Base-by-base conservation (phyloP, 1,139 yeast species). In the Hemisphaericaspora xylanilytica region DNA sequence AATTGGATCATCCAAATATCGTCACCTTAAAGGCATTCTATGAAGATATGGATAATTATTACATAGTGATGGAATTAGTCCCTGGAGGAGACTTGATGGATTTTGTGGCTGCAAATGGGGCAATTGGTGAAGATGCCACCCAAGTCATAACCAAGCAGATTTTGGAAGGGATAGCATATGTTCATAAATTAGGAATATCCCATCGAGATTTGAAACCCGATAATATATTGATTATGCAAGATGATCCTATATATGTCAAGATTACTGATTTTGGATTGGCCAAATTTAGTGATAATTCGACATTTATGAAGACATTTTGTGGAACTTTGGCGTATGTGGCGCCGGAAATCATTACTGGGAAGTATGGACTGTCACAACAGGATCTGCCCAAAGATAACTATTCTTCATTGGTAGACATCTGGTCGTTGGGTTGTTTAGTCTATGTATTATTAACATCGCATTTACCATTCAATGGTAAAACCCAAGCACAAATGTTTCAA, bases 81-180 rank as follows among this genome's bases (percentile, higher is more conserved):
- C 83, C 95, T 1, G 97, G 97, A 8, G 98, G 98, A n/a, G 98
- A 92, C 59, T 67, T 92, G 43, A 92, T 92, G 98, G 97, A 81
- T 63, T 89, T 87, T 63, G 95, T 90, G 2, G 92, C 95, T 0
- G 87, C 90, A 2, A 85, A 86, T 59, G 97, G 97, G 1, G 80
- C 94, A 4, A 85, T 90, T 28, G 89, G 94, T 14, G 98, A 90
- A 59, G 89, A 81, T 38, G 95, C 95, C 2, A 85, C 92, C 4
- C 81, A 85, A 48, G 96, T 86, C 41, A 86, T 92, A 15, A 75
- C 95, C 1, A 78, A 78, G 47, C 98, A 92, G 59, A 81, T 92
- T 3, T 63, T 92, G 30, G 80, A 81, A 43, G 97, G 96, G 0
- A 83, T 92, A 4, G 75, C 79, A 32, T 90, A 92, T 53, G 95